Evolutionary conservation across 306 rosid genomes (phyloP), one percentile per base, ranked within the genome.

Genomic region (Quercus robur): DNA sequence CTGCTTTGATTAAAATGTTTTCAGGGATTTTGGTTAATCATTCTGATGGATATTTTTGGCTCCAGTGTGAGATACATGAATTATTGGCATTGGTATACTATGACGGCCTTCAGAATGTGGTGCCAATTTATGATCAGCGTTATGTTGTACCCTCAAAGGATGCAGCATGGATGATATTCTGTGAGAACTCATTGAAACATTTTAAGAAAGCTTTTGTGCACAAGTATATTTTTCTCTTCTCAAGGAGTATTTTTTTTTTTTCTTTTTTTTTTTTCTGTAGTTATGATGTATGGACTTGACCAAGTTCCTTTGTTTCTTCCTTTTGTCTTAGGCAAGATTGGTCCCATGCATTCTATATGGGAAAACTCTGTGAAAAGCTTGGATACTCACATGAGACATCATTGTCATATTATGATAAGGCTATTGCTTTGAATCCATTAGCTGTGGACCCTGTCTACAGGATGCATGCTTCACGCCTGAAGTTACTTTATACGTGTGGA

Each of bases 361-460:
- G 99, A 74, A 94, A 94, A 84, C 97, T 94, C 75, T 84, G 97
- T 15, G 95, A 94, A 83, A 94, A 94, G 87, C 97, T 94, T 83
- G 93, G 91, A 74, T 90, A 85, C 80, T 87, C 97, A 31, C 87
- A 75, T 68, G 96, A 93, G 78, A 81, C 82, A 73, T 90, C 97
- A 17, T 71, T 94, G 76, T 91, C 99, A 71, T 93, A 93, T 87
- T 94, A 94, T 82, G 79, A 84, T 31, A 83, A 89, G 82, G 95
- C 99, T 84, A 94, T 87, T 80, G 85, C 89, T 71, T 83, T 94
- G 85, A 94, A 94, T 88, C 82, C 83, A 67, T 85, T 95, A 81
- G 99, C 99, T 75, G 97, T 91, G 74, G 99, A 94, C 90, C 90
- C 99, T 66, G 90, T 94, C 84, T 94, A 94, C 88, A 93, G 99